A percentile compares a stretch with the other conserved stretches of the same genome.
Conservation (phyloP, 306 rosid genomes). For the Chamaecrista fasciculata region DNA sequence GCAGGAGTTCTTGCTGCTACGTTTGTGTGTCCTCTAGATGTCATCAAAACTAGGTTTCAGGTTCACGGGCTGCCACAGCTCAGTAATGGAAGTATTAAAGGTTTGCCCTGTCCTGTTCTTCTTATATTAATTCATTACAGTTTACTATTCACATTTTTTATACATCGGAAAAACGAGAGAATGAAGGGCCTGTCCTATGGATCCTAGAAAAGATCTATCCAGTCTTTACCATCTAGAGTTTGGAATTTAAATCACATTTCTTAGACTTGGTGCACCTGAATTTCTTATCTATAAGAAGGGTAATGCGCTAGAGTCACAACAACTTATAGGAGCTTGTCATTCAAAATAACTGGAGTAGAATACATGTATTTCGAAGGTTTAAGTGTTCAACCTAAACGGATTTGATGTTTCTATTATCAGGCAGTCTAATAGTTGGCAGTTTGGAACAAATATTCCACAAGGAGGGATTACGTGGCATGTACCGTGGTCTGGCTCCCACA, state of each 20-base stretch:
- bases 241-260: neutral
- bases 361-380: neutral
- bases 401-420: slow-evolving; percentile 34
- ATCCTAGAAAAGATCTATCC: neutral
- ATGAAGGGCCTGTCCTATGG: neutral
- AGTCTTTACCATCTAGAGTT: slow-evolving; percentile 11
- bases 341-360: slow-evolving; percentile 7
- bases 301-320: neutral
- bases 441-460: slow-evolving; percentile 70
- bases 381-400: neutral
- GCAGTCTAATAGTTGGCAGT: slow-evolving; percentile 73
- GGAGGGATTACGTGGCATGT: slow-evolving; percentile 92
- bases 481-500: slow-evolving; percentile 86
- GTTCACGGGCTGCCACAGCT: slow-evolving; percentile 56
- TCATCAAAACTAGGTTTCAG: slow-evolving; percentile 77
- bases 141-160: neutral
- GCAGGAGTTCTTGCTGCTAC: slow-evolving; percentile 71
- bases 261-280: slow-evolving; percentile 1
- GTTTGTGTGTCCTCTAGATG: slow-evolving; percentile 75
- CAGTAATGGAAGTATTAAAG: slow-evolving; percentile 42
- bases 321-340: neutral
- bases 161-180: neutral
- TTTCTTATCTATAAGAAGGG: slow-evolving; percentile 8
- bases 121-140: neutral
- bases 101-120: slow-evolving; percentile 28